Conservation (phyloP, 2,329 filamentous ascomycete species). For the Sporothrix pseudoabietina region DNA sequence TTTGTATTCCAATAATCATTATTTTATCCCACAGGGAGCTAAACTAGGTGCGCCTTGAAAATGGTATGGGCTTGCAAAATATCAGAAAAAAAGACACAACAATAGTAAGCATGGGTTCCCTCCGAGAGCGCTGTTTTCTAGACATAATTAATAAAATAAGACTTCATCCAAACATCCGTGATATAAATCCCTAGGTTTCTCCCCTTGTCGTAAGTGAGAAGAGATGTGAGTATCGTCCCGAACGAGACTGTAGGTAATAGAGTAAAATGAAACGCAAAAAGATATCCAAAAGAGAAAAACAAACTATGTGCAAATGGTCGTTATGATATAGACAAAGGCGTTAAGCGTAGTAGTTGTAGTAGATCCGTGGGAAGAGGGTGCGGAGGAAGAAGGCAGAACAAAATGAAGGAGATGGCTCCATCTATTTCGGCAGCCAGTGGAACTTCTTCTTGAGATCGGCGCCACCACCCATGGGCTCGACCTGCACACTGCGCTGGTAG, state of each 20-base stretch:
- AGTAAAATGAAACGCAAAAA: background rate
- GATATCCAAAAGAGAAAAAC: conserved; percentile 2
- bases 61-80: conserved; percentile 3
- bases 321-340: conserved; percentile 17
- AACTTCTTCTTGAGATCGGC: conserved; percentile 65
- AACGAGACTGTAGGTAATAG: background rate
- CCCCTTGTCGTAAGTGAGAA: background rate
- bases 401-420: conserved; percentile 32
- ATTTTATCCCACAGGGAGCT: background rate
- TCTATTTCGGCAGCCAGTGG: conserved; percentile 62
- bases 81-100: background rate
- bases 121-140: conserved; percentile 19
- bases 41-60: background rate
- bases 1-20: background rate
- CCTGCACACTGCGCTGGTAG: conserved; percentile 62
- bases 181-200: background rate
- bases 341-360: background rate
- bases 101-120: background rate
- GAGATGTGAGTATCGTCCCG: background rate
- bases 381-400: too few relatives aligned
- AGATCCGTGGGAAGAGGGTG: background rate
- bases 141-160: background rate
- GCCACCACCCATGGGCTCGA: conserved; percentile 55
- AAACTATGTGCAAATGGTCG: conserved; percentile 5
- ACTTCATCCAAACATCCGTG: background rate